Evolutionary conservation across 495 filamentous ascomycete genomes (phyloP).

Genomic region (Talaromyces adpressus): DNA sequence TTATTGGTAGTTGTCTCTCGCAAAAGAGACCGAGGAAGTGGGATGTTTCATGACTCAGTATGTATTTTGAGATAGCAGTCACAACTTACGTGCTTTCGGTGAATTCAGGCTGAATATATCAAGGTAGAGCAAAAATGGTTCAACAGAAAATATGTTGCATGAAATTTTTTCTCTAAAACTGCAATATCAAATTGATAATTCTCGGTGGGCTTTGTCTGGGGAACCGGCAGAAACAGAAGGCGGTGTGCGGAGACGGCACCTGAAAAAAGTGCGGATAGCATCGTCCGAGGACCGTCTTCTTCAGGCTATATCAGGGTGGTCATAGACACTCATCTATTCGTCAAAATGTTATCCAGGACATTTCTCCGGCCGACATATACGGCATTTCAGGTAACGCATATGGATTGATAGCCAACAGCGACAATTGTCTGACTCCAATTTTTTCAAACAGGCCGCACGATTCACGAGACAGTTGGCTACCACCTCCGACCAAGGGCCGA

Average conservation of each 20-base stretch:
- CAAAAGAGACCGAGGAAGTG: background rate
- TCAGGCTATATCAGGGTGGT: background rate
- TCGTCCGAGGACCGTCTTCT: background rate
- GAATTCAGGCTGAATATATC: background rate
- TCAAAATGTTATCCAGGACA: background rate
- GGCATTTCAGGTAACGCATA: background rate
- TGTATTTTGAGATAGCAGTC: background rate
- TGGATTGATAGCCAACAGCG: background rate
- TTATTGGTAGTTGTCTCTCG: background rate
- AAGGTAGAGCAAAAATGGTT: background rate
- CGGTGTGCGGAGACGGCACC: conserved; percentile 1
- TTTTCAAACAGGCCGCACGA: background rate
- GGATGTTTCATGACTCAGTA: background rate
- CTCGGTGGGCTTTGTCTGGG: background rate
- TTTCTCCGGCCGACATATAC: background rate
- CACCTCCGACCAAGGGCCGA: conserved; percentile 1
- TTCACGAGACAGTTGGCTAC: background rate
- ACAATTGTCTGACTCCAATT: background rate
- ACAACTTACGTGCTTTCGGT: background rate
- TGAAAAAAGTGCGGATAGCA: conserved; percentile 2
- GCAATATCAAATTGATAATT: background rate
- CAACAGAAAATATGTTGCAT: background rate
- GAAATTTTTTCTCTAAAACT: background rate
- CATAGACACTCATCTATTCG: background rate
- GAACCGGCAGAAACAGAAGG: background rate